phyloP scores from a whole-genome alignment of 2,329 filamentous ascomycete genomes.

The Penicillium sp. region DNA sequence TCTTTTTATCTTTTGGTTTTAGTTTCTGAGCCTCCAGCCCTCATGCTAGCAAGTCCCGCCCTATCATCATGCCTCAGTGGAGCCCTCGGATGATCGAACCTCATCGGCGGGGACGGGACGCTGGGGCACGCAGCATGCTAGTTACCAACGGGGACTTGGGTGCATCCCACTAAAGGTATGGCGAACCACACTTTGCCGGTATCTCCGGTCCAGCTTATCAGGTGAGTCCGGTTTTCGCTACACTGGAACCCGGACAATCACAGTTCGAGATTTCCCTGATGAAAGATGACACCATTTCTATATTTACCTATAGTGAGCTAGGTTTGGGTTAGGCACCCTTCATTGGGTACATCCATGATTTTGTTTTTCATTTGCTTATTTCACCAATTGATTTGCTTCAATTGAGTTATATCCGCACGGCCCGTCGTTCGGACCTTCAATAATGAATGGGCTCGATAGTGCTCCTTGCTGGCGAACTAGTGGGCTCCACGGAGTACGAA shows the following conservation, averaged over 20 bases:
- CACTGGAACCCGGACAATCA: conserved; percentile 6
- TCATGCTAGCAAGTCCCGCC: neutral
- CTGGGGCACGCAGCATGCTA: conserved; percentile 1
- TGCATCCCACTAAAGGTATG: conserved; percentile 2
- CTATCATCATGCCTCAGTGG: neutral
- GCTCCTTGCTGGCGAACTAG: neutral
- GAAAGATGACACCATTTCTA: neutral
- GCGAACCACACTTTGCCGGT: neutral
- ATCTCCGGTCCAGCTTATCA: neutral
- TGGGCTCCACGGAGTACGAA: neutral
- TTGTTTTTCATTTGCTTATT: neutral
- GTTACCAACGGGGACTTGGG: conserved; percentile 6
- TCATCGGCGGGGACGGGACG: neutral
- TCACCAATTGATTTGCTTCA: neutral
- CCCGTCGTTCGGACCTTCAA: neutral
- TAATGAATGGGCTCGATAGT: neutral
- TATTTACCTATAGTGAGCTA: neutral
- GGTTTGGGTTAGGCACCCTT: neutral
- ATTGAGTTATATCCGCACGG: neutral
- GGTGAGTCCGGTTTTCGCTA: neutral
- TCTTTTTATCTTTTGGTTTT: neutral
- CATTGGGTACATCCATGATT: neutral
- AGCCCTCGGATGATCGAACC: conserved; percentile 1
- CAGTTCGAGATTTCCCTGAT: neutral
- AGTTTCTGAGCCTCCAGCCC: neutral